Percentiles rank a stretch among this genome's conserved stretches.
phyloP scores from a whole-genome alignment of 148 eudicot species.

The Rhododendron williamsianum region DNA sequence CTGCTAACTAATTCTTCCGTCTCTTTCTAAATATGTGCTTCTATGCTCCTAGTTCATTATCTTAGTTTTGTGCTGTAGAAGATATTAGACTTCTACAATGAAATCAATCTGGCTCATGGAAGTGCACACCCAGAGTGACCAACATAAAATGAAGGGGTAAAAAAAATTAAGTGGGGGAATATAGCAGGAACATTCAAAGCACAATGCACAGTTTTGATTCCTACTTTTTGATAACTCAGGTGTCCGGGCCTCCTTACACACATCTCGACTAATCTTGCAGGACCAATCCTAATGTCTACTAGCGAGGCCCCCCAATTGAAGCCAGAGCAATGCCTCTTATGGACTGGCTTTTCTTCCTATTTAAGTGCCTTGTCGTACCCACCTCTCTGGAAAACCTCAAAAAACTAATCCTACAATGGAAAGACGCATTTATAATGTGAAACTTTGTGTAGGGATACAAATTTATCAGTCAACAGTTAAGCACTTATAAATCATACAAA shows the following conservation, averaged over 20 bases:
- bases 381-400: neutral
- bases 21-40: neutral
- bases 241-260: neutral
- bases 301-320: neutral
- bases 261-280: neutral
- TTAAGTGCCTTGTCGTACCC: neutral
- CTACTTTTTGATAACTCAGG: neutral
- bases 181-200: neutral
- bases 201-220: neutral
- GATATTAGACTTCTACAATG: neutral
- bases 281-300: neutral
- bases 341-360: neutral
- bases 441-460: neutral
- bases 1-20: neutral
- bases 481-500: constrained; percentile 5
- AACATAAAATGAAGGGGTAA: neutral
- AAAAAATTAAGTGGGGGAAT: neutral
- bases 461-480: neutral
- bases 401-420: neutral
- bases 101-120: neutral
- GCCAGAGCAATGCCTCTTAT: neutral
- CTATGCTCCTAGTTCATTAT: neutral
- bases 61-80: neutral
- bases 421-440: neutral
- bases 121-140: constrained; percentile 2